Percentiles rank a stretch among this genome's conserved stretches.
Conservation (phyloP, 1,284 basidiomycete genomes). For the Malassezia nana region DNA sequence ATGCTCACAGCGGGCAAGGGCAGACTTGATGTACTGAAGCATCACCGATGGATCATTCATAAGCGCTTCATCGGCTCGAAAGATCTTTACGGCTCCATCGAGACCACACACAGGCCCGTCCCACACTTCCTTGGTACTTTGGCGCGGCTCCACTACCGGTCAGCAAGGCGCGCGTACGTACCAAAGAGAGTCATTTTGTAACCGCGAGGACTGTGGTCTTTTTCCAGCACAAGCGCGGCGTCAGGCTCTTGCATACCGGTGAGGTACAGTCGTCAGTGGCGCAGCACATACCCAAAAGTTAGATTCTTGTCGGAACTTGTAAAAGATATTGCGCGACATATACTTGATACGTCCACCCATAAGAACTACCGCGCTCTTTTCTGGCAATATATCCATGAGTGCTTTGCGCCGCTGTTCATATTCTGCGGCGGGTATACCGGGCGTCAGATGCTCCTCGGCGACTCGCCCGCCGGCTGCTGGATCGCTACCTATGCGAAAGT, state of each 20-base stretch:
- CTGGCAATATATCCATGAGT: constrained; percentile 69
- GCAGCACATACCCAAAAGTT: constrained; percentile 28
- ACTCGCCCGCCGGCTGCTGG: constrained; percentile 19
- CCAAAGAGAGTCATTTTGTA: constrained; percentile 81
- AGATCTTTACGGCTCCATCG: constrained; percentile 39
- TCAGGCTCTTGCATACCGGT: constrained; percentile 84
- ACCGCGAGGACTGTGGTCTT: constrained; percentile 52
- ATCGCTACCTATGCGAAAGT: constrained; percentile 33
- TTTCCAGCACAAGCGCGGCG: constrained; percentile 60
- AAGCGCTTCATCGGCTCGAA: constrained; percentile 41
- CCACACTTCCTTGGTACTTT: constrained; percentile 75
- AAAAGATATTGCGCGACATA: constrained; percentile 54
- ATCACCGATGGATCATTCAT: constrained; percentile 33
- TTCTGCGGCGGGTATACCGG: constrained; percentile 69
- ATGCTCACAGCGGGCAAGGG: constrained; percentile 28
- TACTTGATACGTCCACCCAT: constrained; percentile 72
- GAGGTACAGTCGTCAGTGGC: constrained; percentile 23
- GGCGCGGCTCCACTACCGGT: constrained; percentile 55
- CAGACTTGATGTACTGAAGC: constrained; percentile 28
- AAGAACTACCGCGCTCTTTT: constrained; percentile 67
- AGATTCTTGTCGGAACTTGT: constrained; percentile 67
- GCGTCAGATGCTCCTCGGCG: constrained; percentile 60
- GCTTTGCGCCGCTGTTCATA: constrained; percentile 67
- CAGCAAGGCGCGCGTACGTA: background rate
- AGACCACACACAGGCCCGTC: constrained; percentile 62